Base-by-base conservation (phyloP, 2,329 filamentous ascomycete species). In the Setomelanomma holmii region DNA sequence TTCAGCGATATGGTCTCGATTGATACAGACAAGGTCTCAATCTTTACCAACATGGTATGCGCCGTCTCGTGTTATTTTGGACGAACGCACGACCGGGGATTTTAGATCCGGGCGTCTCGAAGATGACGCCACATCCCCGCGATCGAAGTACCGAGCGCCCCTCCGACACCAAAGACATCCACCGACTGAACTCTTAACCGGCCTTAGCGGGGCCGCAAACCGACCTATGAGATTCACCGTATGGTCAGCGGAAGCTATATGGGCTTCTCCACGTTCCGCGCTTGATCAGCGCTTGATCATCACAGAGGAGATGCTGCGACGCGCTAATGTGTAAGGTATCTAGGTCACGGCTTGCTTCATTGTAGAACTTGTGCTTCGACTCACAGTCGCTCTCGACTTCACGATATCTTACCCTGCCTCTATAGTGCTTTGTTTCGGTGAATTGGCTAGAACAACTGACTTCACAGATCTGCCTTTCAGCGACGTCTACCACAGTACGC, bases 111-210 rank as follows among this genome's bases (percentile, higher is more conserved):
- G 38, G 42, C 42, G 36, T n/a, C 42, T 11, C 7, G 16, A 40
- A 10, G 11, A 19, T 40, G 35, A 40, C 45, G 45, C 36, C 16
- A 47, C 45, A 40, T 23, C 34, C 44, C 56, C 49, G 24, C 22
- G 17, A 12, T 16, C 17, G 8, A 48, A 49, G 53, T 55, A 55
- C 58, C 58, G 58, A 59, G 19, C 27, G n/a, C 40, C 45, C 47
- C 53, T 49, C 53, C 50, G 49, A 45, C 50, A 53, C 42, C 46
- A 48, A 41, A 38, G 27, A 49, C 42, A 50, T 45, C 51, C 51
- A 49, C 49, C 46, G 50, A 33, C 19, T 53, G 46, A 53, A 48
- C 22, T 41, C 45, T 50, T 53, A 54, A 33, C 49, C 56, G 51
- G 24, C 12, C 17, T 38, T 40, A 39, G 30, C 30, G 21, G 48